Base-by-base conservation (phyloP, 2,329 filamentous ascomycete species). In the Lecanicillium sp. region DNA sequence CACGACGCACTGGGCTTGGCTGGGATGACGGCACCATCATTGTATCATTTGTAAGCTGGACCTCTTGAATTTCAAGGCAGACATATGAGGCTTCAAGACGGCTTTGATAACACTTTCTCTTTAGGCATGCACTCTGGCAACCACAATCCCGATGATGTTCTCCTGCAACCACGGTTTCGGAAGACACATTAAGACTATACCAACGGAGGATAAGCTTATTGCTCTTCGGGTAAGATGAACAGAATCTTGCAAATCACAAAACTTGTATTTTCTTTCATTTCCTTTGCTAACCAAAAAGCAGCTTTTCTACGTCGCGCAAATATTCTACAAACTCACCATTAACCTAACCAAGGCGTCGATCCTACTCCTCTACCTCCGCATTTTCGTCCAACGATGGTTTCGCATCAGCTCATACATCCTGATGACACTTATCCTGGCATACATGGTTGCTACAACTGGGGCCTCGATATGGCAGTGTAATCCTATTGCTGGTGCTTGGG, bases 321-420 rank as follows among this genome's bases (percentile, higher is more conserved):
- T 70, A 37, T 67, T 70, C 42, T 75, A 75, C 54, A 75, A 75
- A 46, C 52, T 71, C 44, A 67, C 67, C 30, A 67, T 75, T 42
- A 71, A 70, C 48, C 53, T 72, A 22, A 72, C 68, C 3, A 75
- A 76, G 46, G 53, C 64, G 2, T 73, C 71, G 3, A 70, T 74
- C 37, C 51, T 74, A 6, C 54, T 72, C 3, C 60, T 76, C 14
- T 77, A 75, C 46, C 66, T 71, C 16, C 67, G 70, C 18, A 71
- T 75, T 33, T 76, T 75, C 42, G 56, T 67, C 16, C 59, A 67
- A 33, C 56, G 43, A 33, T 64, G 58, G 52, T 74, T 75, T 46
- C 60, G 63, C 8, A 55, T 59, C 3, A 52, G 60, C 27, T 70
- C 64, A 42, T 62, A 62, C 41, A 40, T 55, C 13, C 51, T 72